Base-by-base conservation (phyloP, 352 stramenopile genomes). In the Globisporangium paroecandrum region DNA sequence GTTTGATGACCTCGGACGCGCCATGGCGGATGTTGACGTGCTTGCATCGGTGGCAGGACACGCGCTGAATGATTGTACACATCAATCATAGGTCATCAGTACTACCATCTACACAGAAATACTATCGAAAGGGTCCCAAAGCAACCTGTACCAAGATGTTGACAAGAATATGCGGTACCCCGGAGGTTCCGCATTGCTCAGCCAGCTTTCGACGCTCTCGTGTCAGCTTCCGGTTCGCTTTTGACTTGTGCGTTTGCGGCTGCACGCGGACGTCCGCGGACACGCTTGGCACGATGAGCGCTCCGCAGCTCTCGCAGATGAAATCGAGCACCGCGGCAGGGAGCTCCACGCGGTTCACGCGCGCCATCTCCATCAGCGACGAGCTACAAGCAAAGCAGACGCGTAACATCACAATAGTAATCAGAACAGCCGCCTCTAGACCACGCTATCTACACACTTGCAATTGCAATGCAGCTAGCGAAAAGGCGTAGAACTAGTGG, bases 271-370 rank as follows among this genome's bases (percentile, higher is more conserved):
- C 80, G 47, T 77, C 70, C 0, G 81, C 77, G 6, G 83, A 85
- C 7, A 93, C 47, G 41, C 80, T 85, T 32, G 87, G 87, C 34
- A 93, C 64, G 10, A 91, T 41, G 1, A 95, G 69, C 7, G 69
- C 85, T 25, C 70, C 81, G 43, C 87, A 95, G 27, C 69, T 65
- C 49, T 88, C 79, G 64, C 87, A 95, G 6, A 95, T 71, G 36
- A 75, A 90, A 69, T 93, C 83, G 22, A 92, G 61, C 25, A 90
- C 77, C 1, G 69, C 49, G 4, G 65, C 49, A 2, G 85, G 74
- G n/a, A 95, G 67, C 46, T 78, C 67, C 0, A 73, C 67, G 25
- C 62, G 76, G 12, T 70, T 77, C 0, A 69, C 36, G 24, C 79
- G 69, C 65, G 77, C 82, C 36, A 77, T 68, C 41, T 85, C 76